Base-by-base conservation (phyloP, 306 rosid species). In the Prinsepia uniflora region DNA sequence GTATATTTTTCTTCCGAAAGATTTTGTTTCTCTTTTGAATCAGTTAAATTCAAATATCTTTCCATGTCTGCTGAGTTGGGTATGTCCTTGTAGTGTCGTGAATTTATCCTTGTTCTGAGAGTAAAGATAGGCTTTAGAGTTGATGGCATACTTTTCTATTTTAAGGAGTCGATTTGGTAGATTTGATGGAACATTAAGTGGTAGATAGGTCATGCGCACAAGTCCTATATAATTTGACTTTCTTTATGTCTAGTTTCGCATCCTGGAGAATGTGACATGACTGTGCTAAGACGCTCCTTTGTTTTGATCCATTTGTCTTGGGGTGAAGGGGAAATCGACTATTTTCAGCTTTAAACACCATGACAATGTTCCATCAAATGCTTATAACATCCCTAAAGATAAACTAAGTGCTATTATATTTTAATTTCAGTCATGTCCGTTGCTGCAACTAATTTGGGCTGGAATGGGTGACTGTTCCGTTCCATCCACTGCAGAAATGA, bases 401-500 rank as follows among this genome's bases (percentile, higher is more conserved):
- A 57, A 22, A 77, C 46, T 81, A 70, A 78, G 62, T 30, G 46
- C 19, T 45, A 11, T 52, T 76, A 66, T 42, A 22, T 60, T 79
- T 75, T 34, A 48, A 44, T 58, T 70, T 69, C 49, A 61, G 76
- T 76, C 75, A 72, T 72, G 24, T 78, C 8, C 22, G 75, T 59
- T 52, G 44, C 68, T 70, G 60, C 72, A 46, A 70, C 68, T 72
- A 70, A 63, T 68, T 56, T 57, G 59, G 68, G 63, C 48, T 79
- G 62, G 48, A 75, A 83, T 77, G 77, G 74, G 50, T 76, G 78
- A 76, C 71, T 73, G 59, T 71, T 73, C 65, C 52, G 59, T 71
- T 73, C 65, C 52, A 61, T 82, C 63, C 78, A 71, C 74, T 81
- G 86, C 97, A 94, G 98, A 81, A 89, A 75, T 30, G 87, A 86